Percentiles rank a stretch among this genome's conserved stretches.
phyloP scores from a whole-genome alignment of 139 green algal species.

The Chlamydomonas schloesseri region DNA sequence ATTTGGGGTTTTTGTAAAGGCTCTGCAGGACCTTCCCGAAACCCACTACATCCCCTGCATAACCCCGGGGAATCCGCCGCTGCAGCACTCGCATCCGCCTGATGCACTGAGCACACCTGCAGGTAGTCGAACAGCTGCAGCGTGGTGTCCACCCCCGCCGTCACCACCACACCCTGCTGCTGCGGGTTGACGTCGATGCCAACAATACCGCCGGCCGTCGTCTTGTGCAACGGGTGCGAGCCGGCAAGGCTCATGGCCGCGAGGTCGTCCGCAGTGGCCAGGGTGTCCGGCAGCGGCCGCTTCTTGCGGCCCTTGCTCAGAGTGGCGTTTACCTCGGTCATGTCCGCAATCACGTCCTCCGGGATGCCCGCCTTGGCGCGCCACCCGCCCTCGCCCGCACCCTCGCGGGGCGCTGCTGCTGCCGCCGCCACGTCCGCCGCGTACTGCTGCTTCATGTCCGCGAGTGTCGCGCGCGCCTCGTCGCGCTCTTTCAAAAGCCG shows the following conservation, averaged over 20 bases:
- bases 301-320: slow-evolving; percentile 88
- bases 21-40: no score
- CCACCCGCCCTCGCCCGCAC: slow-evolving; percentile 40
- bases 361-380: slow-evolving; percentile 53
- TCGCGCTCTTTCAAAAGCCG: slow-evolving; percentile 86
- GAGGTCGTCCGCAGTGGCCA: slow-evolving; percentile 80
- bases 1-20: no score
- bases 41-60: no score
- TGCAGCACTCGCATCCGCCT: no score
- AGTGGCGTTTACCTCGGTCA: slow-evolving; percentile 50
- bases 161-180: slow-evolving; percentile 65
- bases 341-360: slow-evolving; percentile 55
- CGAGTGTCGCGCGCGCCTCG: slow-evolving; percentile 68
- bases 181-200: slow-evolving; percentile 76
- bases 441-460: slow-evolving; percentile 51
- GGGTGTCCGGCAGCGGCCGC: slow-evolving; percentile 69
- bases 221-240: slow-evolving; percentile 90
- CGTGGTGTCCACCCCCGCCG: slow-evolving; percentile 79
- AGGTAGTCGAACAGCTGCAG: slow-evolving; percentile 83
- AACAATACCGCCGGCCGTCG: slow-evolving; percentile 85
- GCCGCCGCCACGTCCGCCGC: slow-evolving; percentile 50
- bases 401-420: slow-evolving; percentile 59
- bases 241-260: slow-evolving; percentile 60
- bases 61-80: no score
- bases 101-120: no score